Evolutionary conservation across 164 flowering plant genomes (phyloP).

Genomic region (Taxillus chinensis): DNA sequence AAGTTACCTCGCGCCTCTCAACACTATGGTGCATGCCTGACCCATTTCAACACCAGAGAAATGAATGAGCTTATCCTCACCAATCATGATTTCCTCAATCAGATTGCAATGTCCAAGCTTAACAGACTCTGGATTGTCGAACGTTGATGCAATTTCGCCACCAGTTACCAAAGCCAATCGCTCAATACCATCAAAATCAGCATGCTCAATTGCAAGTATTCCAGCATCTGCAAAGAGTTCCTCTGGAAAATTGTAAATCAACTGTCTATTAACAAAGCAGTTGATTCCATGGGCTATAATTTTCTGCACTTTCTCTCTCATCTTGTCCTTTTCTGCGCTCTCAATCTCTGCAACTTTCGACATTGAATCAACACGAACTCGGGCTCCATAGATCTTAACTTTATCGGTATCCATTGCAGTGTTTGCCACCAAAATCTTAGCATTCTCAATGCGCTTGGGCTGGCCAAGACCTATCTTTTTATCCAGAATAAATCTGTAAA

Average conservation of each 20-base stretch:
- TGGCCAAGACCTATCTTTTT: slow-evolving; percentile 97
- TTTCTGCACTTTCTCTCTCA: slow-evolving; percentile 95
- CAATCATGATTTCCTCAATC: slow-evolving; percentile 98
- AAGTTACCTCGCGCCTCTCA: slow-evolving; percentile 92
- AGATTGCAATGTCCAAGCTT: slow-evolving; percentile 96
- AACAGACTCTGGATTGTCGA: slow-evolving; percentile 97
- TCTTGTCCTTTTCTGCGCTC: slow-evolving; percentile 88
- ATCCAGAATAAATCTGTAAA: slow-evolving; percentile 88
- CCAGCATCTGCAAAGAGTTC: slow-evolving; percentile 99
- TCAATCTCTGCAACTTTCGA: slow-evolving; percentile 93
- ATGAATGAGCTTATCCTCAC: slow-evolving; percentile 91
- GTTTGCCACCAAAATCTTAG: slow-evolving; percentile 94
- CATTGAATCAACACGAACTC: slow-evolving; percentile 99
- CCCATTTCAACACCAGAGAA: slow-evolving; percentile 98
- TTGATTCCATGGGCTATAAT: slow-evolving; percentile 89
- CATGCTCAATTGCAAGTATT: slow-evolving; percentile 96
- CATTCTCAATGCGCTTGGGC: slow-evolving; percentile 93
- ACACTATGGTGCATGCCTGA: slow-evolving; percentile 94
- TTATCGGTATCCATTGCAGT: slow-evolving; percentile 99
- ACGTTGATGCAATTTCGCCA: slow-evolving; percentile 97
- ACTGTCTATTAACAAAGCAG: slow-evolving; percentile 90
- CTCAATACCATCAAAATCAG: slow-evolving; percentile 99
- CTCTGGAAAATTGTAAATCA: slow-evolving; percentile 97
- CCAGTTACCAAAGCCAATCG: slow-evolving; percentile 94
- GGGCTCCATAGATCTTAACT: slow-evolving; percentile 97